Evolutionary conservation across 2,329 filamentous ascomycete species (phyloP), one percentile per base, ranked within the genome.

Genomic region (Pseudopyrenochaeta lycopersici): DNA sequence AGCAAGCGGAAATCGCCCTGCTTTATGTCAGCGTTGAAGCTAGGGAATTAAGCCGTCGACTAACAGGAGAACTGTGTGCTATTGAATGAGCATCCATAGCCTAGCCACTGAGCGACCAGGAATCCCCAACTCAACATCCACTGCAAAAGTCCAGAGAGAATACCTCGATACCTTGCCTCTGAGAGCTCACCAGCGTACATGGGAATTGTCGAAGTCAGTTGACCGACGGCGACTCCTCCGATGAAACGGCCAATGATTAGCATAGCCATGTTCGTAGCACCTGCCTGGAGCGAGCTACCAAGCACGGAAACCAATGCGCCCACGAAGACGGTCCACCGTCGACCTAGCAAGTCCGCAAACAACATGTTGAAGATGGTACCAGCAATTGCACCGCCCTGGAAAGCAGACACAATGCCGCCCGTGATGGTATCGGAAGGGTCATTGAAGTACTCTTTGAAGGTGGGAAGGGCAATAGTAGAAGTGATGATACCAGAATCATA

Each of bases 181-280:
- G 87, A 84, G 33, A 89, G 80, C 69, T 89, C 87, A 20, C 85
- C 82, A 21, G 88, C 82, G 66, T 88, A 89, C 17, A 88, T 85
- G 9, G 40, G 40, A 15, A 42, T 41, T 11, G 39, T 41, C 39
- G 27, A 60, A 5, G 58, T 63, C 14, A 67, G 58, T 35, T 56
- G 56, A 2, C 39, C 81, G n/a, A 83, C 74, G 1, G 80, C 81
- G 11, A 81, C 49, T 4, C 82, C 82, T 10, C 80, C 81, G 54
- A 83, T 78, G 56, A 81, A 78, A 49, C 82, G 78, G 6, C 81
- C 81, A n/a, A 76, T 66, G 32, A 83, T 80, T 10, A 84, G 66
- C 77, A 82, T 82, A 15, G 70, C 70, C 48, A 78, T 67, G 41
- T 66, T 70, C 9, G 71, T 56, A 0, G 76, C 67, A 17, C 73